Conservation (phyloP, 176 grass and related monocot genomes). For the Paspalum notatum region DNA sequence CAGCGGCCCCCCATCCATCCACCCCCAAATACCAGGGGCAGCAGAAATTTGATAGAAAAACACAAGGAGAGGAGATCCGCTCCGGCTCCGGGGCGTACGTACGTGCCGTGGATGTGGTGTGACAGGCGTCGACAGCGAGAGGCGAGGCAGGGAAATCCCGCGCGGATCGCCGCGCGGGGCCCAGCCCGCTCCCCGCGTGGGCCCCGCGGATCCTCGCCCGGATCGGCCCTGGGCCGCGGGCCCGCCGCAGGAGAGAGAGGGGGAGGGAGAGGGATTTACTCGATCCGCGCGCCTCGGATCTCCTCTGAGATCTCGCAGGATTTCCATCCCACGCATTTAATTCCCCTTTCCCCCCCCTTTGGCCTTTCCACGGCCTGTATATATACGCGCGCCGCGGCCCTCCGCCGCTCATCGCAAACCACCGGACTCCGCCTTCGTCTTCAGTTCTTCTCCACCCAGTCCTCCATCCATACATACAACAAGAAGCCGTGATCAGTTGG, state of each 20-base stretch:
- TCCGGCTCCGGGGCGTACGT: neutral
- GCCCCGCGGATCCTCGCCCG: constrained; percentile 47
- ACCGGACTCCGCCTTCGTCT: too few relatives aligned
- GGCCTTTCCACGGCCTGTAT: neutral
- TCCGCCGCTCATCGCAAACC: neutral
- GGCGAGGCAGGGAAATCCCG: constrained; percentile 51
- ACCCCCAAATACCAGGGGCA: neutral
- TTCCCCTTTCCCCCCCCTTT: neutral
- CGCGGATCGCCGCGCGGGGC: constrained; percentile 50
- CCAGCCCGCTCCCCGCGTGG: neutral
- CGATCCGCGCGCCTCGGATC: constrained; percentile 46
- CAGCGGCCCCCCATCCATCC: too few relatives aligned
- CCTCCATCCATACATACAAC: too few relatives aligned
- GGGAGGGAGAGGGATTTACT: neutral
- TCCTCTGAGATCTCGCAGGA: constrained; percentile 54
- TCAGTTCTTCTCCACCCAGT: too few relatives aligned
- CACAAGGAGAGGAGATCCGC: neutral
- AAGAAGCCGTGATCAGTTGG: too few relatives aligned
- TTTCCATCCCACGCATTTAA: too few relatives aligned
- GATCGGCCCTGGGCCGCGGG: constrained; percentile 20
- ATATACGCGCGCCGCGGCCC: constrained; percentile 29
- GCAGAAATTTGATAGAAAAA: neutral
- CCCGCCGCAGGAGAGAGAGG: neutral
- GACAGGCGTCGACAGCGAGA: constrained; percentile 40
- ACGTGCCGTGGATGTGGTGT: too few relatives aligned